Percentiles rank a stretch among this genome's conserved stretches.
Conservation (phyloP, 805 yeast species). For the Spathaspora boniae region DNA sequence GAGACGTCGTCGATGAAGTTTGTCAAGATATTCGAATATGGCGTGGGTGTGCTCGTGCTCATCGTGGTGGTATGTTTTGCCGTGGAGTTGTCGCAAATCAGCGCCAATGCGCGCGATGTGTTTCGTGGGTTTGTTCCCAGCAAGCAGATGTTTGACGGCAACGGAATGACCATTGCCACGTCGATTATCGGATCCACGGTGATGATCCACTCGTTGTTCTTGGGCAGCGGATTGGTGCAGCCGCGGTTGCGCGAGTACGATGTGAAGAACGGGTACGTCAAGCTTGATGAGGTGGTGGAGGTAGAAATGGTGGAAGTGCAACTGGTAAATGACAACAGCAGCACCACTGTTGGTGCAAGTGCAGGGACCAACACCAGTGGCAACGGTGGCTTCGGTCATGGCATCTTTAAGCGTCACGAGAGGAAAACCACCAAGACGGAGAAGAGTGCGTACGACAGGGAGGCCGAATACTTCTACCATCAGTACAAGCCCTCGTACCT, state of each 20-base stretch:
- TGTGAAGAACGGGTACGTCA: slow-evolving; percentile 31
- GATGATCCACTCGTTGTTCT: slow-evolving; percentile 48
- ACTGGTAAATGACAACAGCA: neutral
- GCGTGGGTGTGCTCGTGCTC: slow-evolving; percentile 40
- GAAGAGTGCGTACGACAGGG: slow-evolving; percentile 12
- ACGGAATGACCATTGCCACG: slow-evolving; percentile 45
- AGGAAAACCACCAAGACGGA: slow-evolving; percentile 5
- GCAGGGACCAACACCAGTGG: neutral
- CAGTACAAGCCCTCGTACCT: slow-evolving; percentile 63
- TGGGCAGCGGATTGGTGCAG: slow-evolving; percentile 49
- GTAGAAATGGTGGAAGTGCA: neutral
- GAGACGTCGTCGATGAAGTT: slow-evolving; percentile 37
- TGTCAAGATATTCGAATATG: slow-evolving; percentile 36
- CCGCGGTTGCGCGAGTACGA: slow-evolving; percentile 47
- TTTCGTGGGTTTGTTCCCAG: slow-evolving; percentile 46
- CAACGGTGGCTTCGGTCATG: too few relatives aligned
- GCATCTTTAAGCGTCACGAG: neutral
- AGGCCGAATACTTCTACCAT: slow-evolving; percentile 31
- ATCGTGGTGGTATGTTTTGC: slow-evolving; percentile 45
- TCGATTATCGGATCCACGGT: slow-evolving; percentile 50
- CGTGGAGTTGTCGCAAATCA: slow-evolving; percentile 38
- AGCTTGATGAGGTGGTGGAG: slow-evolving; percentile 15
- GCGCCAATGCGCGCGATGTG: slow-evolving; percentile 27
- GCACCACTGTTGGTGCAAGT: neutral
- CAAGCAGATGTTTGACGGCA: slow-evolving; percentile 36